Conservation (phyloP, 2,329 filamentous ascomycete genomes). For the Hypocrella siamensis region DNA sequence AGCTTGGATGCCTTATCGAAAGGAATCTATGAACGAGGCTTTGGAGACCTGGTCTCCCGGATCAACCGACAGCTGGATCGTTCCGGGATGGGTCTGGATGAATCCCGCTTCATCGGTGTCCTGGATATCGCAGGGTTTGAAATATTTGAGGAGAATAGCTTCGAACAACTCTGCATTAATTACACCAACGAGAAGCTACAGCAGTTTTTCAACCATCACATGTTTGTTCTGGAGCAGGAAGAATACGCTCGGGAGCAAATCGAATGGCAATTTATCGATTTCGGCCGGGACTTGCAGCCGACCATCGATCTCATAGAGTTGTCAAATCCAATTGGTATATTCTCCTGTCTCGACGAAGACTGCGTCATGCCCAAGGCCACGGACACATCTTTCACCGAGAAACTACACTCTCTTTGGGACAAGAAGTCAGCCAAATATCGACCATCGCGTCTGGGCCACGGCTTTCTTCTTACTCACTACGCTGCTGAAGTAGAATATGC, state of each 20-base stretch:
- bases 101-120: slow-evolving; percentile 92
- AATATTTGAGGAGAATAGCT: slow-evolving; percentile 96
- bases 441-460: slow-evolving; percentile 71
- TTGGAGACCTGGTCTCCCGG: slow-evolving; percentile 78
- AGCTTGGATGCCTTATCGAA: slow-evolving; percentile 85
- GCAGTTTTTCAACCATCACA: slow-evolving; percentile 99
- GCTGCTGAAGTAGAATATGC: slow-evolving; percentile 96
- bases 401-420: slow-evolving; percentile 93
- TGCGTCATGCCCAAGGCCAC: slow-evolving; percentile 98
- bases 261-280: slow-evolving; percentile 99
- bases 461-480: slow-evolving; percentile 93
- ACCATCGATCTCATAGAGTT: slow-evolving; percentile 96
- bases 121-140: slow-evolving; percentile 98
- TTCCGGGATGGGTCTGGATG: slow-evolving; percentile 68
- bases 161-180: slow-evolving; percentile 98
- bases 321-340: slow-evolving; percentile 94
- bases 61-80: slow-evolving; percentile 88
- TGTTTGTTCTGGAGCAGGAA: slow-evolving; percentile 98
- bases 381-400: slow-evolving; percentile 93
- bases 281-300: slow-evolving; percentile 89
- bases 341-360: slow-evolving; percentile 95
- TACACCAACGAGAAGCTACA: slow-evolving; percentile 99
- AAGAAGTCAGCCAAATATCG: slow-evolving; percentile 91
- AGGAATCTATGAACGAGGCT: slow-evolving; percentile 93
- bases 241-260: slow-evolving; percentile 96